Base-by-base conservation (phyloP, 208 protist genomes). In the Acanthamoeba lenticulata region DNA sequence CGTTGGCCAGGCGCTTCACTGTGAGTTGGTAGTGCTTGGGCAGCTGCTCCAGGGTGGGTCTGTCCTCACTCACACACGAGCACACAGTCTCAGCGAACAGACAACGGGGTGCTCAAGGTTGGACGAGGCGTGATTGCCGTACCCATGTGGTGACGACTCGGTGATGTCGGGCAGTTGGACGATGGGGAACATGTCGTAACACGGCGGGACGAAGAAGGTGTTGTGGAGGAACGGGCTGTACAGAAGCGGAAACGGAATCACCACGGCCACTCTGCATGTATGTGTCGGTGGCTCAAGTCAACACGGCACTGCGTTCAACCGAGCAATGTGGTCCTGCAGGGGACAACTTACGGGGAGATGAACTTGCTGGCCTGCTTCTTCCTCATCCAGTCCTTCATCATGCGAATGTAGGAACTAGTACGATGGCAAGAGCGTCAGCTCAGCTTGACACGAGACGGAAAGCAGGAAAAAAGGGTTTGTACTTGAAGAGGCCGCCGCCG, bases 301-400 rank as follows among this genome's bases (percentile, higher is more conserved):
- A 11, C 4, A 86, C 0, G 34, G 24, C 15, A 62, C 19, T 15
- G 24, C n/a, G n/a, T n/a, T n/a, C n/a, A n/a, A n/a, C n/a, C n/a
- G n/a, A n/a, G n/a, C n/a, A n/a, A n/a, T n/a, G n/a, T n/a, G n/a
- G n/a, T n/a, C n/a, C n/a, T n/a, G n/a, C n/a, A n/a, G n/a, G n/a
- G n/a, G n/a, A 52, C 9, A 52, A 60, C 79, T 1, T 88, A 88
- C 79, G 79, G 79, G 38, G 44, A 60, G 44, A 60, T 34, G 79
- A 60, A 60, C 36, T 79, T 79, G 79, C 45, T 60, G 27, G 42
- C n/a, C 19, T 88, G 79, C n/a, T 88, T 49, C 36, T 88, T 49
- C 32, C 24, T 49, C 79, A 88, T 88, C 79, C 79, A 88, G n/a
- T 88, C 79, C 32, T 88, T 88, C 79, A 88, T 88, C 79, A 88